Evolutionary conservation across 768 basidiomycete genomes (phyloP).

Genomic region (Leccinum truebloodii): DNA sequence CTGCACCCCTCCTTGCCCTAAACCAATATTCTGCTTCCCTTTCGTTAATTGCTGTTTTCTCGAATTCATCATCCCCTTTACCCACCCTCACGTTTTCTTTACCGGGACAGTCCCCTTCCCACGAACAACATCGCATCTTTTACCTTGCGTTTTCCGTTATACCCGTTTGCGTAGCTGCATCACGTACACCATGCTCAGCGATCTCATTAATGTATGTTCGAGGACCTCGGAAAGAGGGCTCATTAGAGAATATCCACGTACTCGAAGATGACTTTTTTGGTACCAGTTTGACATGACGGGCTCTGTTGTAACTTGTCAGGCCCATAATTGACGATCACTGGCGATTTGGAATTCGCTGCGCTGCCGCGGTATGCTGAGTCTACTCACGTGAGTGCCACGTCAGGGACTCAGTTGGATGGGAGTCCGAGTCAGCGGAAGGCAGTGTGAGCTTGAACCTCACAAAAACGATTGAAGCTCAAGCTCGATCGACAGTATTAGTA

Average conservation of each 20-base stretch:
- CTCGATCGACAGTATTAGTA: neutral
- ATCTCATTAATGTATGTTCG: conserved; percentile 35
- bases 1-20: conserved; percentile 13
- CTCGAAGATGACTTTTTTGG: neutral
- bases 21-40: conserved; percentile 15
- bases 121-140: conserved; percentile 17
- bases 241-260: conserved; percentile 17
- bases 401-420: too few species aligned
- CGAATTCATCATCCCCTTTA: conserved; percentile 12
- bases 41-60: conserved; percentile 6
- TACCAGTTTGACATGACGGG: neutral
- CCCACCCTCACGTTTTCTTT: conserved; percentile 17
- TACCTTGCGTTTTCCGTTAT: conserved; percentile 21
- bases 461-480: neutral
- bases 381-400: neutral
- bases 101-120: conserved; percentile 17
- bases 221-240: conserved; percentile 9
- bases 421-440: too few species aligned
- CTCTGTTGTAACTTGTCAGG: neutral
- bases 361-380: neutral
- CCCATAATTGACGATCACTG: neutral
- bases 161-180: conserved; percentile 33
- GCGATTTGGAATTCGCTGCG: neutral
- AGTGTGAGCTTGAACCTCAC: too few species aligned
- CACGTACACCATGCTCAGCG: conserved; percentile 29